Base-by-base conservation (phyloP, 2,329 filamentous ascomycete species). In the Xylaria multiplex region DNA sequence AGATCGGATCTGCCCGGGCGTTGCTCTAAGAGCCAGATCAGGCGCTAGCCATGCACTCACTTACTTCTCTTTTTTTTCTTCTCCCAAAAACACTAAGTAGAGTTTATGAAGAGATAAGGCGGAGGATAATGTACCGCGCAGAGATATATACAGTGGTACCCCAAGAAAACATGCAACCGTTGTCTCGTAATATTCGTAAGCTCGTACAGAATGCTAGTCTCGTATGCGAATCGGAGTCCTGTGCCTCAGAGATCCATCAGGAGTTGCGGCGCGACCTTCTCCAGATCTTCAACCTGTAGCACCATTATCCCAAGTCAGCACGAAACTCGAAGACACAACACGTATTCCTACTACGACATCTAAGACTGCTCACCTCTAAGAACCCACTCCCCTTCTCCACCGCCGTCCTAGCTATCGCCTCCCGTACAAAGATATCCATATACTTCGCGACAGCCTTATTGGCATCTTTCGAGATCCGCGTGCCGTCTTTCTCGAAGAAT, bases 351-450 rank as follows among this genome's bases (percentile, higher is more conserved):
- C 27, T 27, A 27, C 27, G 13, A 40, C 9, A 49, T 7, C n/a
- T n/a, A 5, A 9, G 57, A 57, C 54, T 66, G 78, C 86, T 79
- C 70, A 93, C 90, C 86, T 96, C 92, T 42, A 95, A 77, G 75
- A 94, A 93, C 3, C 87, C 89, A 65, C 87, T 84, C 37, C 83
- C 82, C 75, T 90, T 90, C 82, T 93, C 91, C 65, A 89, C 88
- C 9, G 89, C 87, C 45, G 92, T 90, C 75, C 95, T 81, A 16
- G 93, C 93, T 76, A 98, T 89, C 1, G 93, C 93, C 81, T 98
- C 95, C 68, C 91, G 86, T 59, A 97, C 91, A 80, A 97, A 98
- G 0, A 95, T 88, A 78, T 97, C 93, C 79, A 97, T 86, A 77
- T 98, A 98, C 80, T 91, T 93, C 14, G 89, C 91, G 65, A 94